Evolutionary conservation across 495 filamentous ascomycete genomes (phyloP).

Genomic region (Bacidia gigantensis): DNA sequence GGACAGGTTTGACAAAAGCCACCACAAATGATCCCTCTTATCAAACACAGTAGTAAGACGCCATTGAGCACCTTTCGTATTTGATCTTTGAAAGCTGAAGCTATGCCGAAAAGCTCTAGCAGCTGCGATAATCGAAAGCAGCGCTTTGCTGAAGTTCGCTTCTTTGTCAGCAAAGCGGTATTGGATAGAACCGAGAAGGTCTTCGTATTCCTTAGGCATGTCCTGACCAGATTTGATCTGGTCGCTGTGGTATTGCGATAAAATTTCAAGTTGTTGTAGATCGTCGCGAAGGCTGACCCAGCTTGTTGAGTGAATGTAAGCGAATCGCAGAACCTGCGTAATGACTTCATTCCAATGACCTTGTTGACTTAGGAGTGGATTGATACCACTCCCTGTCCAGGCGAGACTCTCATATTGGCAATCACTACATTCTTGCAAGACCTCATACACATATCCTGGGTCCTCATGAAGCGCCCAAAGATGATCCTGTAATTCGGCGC

Average conservation of each 20-base stretch:
- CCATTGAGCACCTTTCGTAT: neutral
- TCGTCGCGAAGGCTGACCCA: neutral
- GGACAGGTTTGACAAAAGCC: neutral
- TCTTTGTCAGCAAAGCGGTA: neutral
- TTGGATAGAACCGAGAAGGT: neutral
- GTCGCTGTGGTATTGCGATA: neutral
- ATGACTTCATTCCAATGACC: neutral
- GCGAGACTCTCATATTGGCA: conserved; percentile 21
- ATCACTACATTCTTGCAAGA: conserved; percentile 24
- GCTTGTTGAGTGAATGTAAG: neutral
- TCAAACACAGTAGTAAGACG: neutral
- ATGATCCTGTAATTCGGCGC: conserved; percentile 19
- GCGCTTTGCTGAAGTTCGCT: neutral
- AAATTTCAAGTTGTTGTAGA: neutral
- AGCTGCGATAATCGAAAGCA: neutral
- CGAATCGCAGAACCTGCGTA: neutral
- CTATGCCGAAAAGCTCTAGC: neutral
- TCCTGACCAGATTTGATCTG: neutral
- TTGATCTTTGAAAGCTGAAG: neutral
- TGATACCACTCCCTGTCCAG: neutral
- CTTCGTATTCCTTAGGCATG: neutral
- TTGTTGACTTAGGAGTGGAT: neutral
- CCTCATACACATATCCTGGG: conserved; percentile 34
- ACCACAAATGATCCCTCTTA: neutral
- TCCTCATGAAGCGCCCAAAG: conserved; percentile 38